Percentiles rank a stretch among this genome's conserved stretches.
These are phyloP conservation scores for Linum trigynum DNA, from an alignment of 345 rosid genomes.

Conservation along the genomic window DNA sequence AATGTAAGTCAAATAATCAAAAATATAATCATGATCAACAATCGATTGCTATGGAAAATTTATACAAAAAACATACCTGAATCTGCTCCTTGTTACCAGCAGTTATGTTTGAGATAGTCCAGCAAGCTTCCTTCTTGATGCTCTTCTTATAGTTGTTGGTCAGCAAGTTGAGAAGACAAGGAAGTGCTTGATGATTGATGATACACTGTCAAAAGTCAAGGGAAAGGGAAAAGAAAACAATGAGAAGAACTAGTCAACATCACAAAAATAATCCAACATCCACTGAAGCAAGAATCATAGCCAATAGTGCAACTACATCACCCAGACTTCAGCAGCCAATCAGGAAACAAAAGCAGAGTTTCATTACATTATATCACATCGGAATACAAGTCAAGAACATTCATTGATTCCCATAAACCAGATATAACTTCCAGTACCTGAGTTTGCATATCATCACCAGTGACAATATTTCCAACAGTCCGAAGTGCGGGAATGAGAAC, in stretches of 20 bases:
- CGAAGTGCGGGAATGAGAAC: constrained; percentile 86
- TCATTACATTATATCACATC: too few relatives aligned
- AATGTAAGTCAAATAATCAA: not conserved
- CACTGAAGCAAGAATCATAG: not conserved
- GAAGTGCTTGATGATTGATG: constrained; percentile 55
- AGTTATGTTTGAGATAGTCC: constrained; percentile 85
- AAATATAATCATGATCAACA: not conserved
- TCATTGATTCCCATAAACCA: not conserved
- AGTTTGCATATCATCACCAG: constrained; percentile 71
- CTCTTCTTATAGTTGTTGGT: constrained; percentile 58
- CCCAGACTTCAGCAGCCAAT: not conserved
- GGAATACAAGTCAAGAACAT: too few relatives aligned
- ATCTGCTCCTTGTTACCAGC: constrained; percentile 83
- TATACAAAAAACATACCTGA: constrained; percentile 36
- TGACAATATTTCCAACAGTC: constrained; percentile 78
- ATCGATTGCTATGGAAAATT: not conserved
- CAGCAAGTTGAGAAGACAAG: constrained; percentile 51
- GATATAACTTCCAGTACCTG: constrained; percentile 35
- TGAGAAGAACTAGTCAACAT: not conserved
- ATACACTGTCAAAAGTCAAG: constrained; percentile 33
- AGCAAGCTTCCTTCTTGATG: constrained; percentile 86
- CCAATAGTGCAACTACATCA: not conserved
- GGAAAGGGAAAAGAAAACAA: constrained; percentile 1
- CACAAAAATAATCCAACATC: not conserved
- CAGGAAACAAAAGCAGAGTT: not conserved